Evolutionary conservation across 2,329 filamentous ascomycete genomes (phyloP).

Genomic region (Colletotrichum destructivum): DNA sequence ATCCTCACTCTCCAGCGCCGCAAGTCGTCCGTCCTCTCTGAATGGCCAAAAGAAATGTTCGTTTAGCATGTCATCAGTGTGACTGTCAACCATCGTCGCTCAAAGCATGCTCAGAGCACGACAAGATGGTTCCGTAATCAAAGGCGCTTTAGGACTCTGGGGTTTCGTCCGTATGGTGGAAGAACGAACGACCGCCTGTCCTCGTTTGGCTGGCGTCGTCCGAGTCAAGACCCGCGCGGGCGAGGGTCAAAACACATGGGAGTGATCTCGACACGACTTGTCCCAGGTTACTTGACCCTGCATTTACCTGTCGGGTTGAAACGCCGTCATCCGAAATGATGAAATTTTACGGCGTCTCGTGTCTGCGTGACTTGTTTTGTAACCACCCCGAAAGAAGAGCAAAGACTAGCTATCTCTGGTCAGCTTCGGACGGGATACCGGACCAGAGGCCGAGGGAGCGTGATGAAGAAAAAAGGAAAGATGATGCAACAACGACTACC

Average conservation of each 20-base stretch:
- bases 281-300: background rate
- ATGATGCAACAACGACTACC: background rate
- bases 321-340: slow-evolving; percentile 2
- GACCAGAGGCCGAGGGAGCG: background rate
- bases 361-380: slow-evolving; percentile 10
- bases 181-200: background rate
- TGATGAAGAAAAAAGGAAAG: background rate
- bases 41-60: background rate
- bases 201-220: background rate
- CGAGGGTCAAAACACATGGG: background rate
- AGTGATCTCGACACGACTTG: background rate
- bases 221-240: slow-evolving; percentile 12
- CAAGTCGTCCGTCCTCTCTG: slow-evolving; percentile 13
- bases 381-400: background rate
- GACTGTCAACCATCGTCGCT: background rate
- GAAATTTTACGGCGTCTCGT: background rate
- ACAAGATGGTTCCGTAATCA: background rate
- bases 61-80: background rate
- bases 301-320: background rate
- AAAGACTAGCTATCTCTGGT: background rate
- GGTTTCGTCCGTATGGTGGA: background rate
- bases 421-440: slow-evolving; percentile 6
- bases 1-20: background rate
- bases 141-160: background rate
- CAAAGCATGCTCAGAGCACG: background rate